Evolutionary conservation across 1,139 yeast species (phyloP), one percentile per base, ranked within the genome.

Genomic region (Kodamaea ohmeri): DNA sequence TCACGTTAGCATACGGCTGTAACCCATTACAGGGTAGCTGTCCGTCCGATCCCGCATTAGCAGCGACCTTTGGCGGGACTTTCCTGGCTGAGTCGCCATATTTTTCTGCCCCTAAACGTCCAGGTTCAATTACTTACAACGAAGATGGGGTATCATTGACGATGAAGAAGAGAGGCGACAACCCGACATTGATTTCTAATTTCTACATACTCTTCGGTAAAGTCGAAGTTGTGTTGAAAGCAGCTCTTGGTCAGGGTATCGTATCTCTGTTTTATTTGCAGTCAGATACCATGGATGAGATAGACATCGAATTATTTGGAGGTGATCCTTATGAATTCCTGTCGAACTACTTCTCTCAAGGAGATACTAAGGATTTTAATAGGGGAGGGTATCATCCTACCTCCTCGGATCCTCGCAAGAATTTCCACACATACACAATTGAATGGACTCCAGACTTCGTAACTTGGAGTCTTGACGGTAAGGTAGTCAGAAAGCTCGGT

Each of bases 161-260:
- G 2, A 61, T 89, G 39, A 64, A 72, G 3, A 66, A 81, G 50
- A 67, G 81, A 47, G 80, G 71, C 39, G 92, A 86, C 53, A 82
- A 84, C 53, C 96, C 96, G 13, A 74, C 90, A 3, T 60, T 88
- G 39, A 72, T 72, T 48, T 85, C 95, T 9, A 75, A 82, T 46
- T 87, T 85, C 55, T 86, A 86, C 60, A 76, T 88, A 46, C 84
- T 88, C 90, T 88, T 81, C 61, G 96, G 96, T 38, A 78, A 78
- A 48, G 78, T 87, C 15, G 94, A 86, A 56, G 89, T 81, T 7
- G 71, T 69, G 2, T 57, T 85, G 43, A 75, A 81, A 55, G 84
- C 92, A 13, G 89, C 92, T 3, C 63, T 73, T 15, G 96, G 96
- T 18, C 60, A 60, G 32, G 96, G 96, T 43, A 72, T 88, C 28